Percentiles rank a stretch among this genome's conserved stretches.
phyloP scores from a whole-genome alignment of 1,284 basidiomycete genomes.

The Rhodotorula sp. region DNA sequence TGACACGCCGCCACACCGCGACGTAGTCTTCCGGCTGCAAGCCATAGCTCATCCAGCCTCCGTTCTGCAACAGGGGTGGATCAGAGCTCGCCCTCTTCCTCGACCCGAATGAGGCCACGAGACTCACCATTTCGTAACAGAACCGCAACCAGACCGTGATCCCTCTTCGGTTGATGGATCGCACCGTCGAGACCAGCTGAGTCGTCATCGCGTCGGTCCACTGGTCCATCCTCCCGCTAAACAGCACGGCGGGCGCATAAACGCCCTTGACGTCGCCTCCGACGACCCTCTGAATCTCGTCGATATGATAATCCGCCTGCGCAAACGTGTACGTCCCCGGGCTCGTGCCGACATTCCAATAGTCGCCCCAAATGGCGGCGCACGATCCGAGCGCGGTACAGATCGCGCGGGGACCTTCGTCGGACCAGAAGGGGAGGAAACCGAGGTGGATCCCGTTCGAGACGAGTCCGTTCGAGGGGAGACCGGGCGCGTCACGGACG shows the following conservation, averaged over 20 bases:
- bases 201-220: conserved; percentile 43
- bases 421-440: conserved; percentile 47
- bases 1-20: conserved; percentile 28
- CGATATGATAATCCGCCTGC: conserved; percentile 39
- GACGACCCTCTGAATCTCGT: conserved; percentile 25
- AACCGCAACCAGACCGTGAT: conserved; percentile 43
- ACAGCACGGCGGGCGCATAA: conserved; percentile 43
- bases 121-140: conserved; percentile 44
- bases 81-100: not conserved
- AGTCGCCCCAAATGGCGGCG: conserved; percentile 41
- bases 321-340: conserved; percentile 4
- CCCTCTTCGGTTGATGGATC: conserved; percentile 30
- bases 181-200: conserved; percentile 27
- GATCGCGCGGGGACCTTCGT: conserved; percentile 45
- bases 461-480: conserved; percentile 25
- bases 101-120: too few species aligned
- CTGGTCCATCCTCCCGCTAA: conserved; percentile 29
- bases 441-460: conserved; percentile 26
- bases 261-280: conserved; percentile 27
- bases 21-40: conserved; percentile 29
- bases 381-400: conserved; percentile 39
- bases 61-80: conserved; percentile 28
- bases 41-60: conserved; percentile 45
- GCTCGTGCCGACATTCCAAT: conserved; percentile 36
- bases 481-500: conserved; percentile 24